phyloP scores from a whole-genome alignment of 768 basidiomycete species.

The Tylopilus sp. region DNA sequence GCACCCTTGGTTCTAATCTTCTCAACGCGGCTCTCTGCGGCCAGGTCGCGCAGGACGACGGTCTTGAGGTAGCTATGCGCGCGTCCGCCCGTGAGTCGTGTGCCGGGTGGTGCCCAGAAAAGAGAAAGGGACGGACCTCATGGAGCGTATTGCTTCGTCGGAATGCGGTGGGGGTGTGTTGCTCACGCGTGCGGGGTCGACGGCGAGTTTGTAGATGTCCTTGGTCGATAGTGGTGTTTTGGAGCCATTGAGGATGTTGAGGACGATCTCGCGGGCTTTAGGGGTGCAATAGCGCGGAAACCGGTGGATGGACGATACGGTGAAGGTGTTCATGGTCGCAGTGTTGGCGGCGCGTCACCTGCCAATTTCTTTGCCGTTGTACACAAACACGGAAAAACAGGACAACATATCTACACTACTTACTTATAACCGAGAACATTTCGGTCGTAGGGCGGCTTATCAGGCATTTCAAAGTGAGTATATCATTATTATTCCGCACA shows the following conservation, averaged over 20 bases:
- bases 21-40: slow-evolving; percentile 39
- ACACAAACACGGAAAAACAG: no score
- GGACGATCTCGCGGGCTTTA: slow-evolving; percentile 20
- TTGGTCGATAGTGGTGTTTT: slow-evolving; percentile 23
- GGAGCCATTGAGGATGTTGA: slow-evolving; percentile 21
- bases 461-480: not conserved
- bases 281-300: slow-evolving; percentile 23
- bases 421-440: no score
- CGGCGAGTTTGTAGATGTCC: slow-evolving; percentile 24
- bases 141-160: slow-evolving; percentile 51
- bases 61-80: slow-evolving; percentile 53
- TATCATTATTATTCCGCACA: slow-evolving; percentile 10
- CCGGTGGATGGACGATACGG: slow-evolving; percentile 19
- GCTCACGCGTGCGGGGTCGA: slow-evolving; percentile 11
- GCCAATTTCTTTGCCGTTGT: no score
- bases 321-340: slow-evolving; percentile 10
- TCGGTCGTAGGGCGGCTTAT: no score
- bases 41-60: slow-evolving; percentile 46
- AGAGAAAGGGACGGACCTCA: slow-evolving; percentile 39
- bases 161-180: slow-evolving; percentile 35
- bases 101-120: no score
- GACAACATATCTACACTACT: no score
- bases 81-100: not conserved
- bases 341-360: no score
- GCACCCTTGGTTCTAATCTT: slow-evolving; percentile 36